Evolutionary conservation across 2,329 filamentous ascomycete species (phyloP), one percentile per base, ranked within the genome.

Genomic region (Helotiales sp.): DNA sequence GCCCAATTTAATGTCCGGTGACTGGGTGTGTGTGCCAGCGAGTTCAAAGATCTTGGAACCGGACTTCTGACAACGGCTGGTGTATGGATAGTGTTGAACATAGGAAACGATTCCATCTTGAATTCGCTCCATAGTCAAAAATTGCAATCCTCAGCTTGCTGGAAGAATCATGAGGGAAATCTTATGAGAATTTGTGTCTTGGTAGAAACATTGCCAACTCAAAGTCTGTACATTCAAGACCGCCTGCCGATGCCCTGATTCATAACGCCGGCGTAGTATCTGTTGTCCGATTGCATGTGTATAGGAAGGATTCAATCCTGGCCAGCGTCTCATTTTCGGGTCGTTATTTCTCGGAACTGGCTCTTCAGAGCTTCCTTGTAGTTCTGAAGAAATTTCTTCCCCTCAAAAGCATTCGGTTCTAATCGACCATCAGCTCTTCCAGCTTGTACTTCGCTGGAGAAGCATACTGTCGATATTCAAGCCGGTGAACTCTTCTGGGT

Each of bases 341-440:
- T 54, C 17, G 52, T 56, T 12, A 44, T 12, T 1, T 71, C 69
- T 19, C 69, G 63, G 36, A 80, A 73, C 59, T 81, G 78, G 6
- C 74, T 69, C 63, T 75, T 79, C 40, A 85, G 64, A 66, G 84
- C 82, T 34, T 84, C 78, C 29, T 74, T 71, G 67, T 82, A 84
- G 57, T 82, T 77, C 49, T 76, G 72, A 10, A 81, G 55, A 52
- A 82, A 78, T 60, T 70, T 60, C 48, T 63, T 60, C 9, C 49
- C 10, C 36, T 65, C 57, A n/a, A 50, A 42, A 9, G 40, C 54
- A 25, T 36, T 52, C 15, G 63, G 66, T 5, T 55, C 60, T 60
- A 31, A n/a, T 24, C 44, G 29, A 15, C 15, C 12, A 29, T 38
- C 30, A 42, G 38, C 19, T n/a, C 19, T 24, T 27, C 22, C 27